Evolutionary conservation across 495 filamentous ascomycete genomes (phyloP).

Genomic region (Xylaria venustula): DNA sequence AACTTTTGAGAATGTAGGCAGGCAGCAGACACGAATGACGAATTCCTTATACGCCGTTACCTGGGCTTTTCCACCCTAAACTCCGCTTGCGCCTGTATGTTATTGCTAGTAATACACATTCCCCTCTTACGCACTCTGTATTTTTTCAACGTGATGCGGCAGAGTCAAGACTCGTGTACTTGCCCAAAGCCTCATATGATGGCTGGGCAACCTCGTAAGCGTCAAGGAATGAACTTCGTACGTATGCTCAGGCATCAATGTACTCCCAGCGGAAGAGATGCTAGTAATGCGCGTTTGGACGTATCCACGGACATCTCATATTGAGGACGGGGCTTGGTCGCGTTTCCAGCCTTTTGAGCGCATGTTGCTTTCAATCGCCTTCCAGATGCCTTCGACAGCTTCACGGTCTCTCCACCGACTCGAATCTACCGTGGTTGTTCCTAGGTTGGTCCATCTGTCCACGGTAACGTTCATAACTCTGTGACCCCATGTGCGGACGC

Average conservation of each 20-base stretch:
- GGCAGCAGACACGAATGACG: conserved; percentile 1
- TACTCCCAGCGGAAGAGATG: not conserved
- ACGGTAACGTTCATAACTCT: conserved; percentile 71
- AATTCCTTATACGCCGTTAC: conserved; percentile 9
- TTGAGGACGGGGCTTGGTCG: conserved; percentile 56
- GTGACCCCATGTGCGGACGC: conserved; percentile 79
- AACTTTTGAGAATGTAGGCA: not conserved
- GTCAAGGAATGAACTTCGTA: not conserved
- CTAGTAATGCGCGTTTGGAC: not conserved
- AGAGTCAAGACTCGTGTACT: not conserved
- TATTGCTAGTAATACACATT: conserved; percentile 4
- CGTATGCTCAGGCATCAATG: not conserved
- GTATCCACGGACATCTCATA: conserved; percentile 26
- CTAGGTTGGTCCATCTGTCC: conserved; percentile 71
- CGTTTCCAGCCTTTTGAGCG: conserved; percentile 76
- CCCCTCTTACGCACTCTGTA: not conserved
- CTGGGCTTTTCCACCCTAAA: not conserved
- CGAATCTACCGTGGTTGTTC: conserved; percentile 43
- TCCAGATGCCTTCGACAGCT: conserved; percentile 92
- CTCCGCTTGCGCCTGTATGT: not conserved
- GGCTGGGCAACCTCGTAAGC: not conserved
- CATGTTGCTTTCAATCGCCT: conserved; percentile 86
- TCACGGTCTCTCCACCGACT: conserved; percentile 89
- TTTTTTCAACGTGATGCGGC: not conserved
- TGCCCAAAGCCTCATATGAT: not conserved